These are phyloP conservation scores for Postia placenta DNA, from an alignment of 768 basidiomycete species.

Conservation along the genomic window DNA sequence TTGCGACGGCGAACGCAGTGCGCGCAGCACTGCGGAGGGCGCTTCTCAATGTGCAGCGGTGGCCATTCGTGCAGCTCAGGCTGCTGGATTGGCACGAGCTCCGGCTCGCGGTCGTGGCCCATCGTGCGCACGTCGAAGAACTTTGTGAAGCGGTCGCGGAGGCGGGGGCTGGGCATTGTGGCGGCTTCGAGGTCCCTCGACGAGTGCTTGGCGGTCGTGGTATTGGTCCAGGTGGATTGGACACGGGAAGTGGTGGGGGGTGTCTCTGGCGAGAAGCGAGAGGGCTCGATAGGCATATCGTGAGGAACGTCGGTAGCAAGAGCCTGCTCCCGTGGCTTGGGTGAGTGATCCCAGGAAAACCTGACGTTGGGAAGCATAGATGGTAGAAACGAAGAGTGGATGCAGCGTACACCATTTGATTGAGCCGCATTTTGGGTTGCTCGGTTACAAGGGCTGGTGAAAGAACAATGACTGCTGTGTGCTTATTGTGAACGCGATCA, in stretches of 20 bases:
- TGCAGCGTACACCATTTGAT: no score
- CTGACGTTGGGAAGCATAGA: not conserved
- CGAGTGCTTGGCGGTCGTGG: slow-evolving; percentile 16
- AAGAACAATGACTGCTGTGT: not conserved
- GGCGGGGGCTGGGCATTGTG: slow-evolving; percentile 9
- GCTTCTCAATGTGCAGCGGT: slow-evolving; percentile 35
- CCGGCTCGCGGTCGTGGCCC: slow-evolving; percentile 20
- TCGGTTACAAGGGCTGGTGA: no score
- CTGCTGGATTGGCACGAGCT: slow-evolving; percentile 21
- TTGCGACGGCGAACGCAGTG: slow-evolving; percentile 20
- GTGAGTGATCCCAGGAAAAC: not conserved
- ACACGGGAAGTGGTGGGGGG: slow-evolving; percentile 25
- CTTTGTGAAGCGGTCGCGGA: slow-evolving; percentile 31
- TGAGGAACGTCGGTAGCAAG: slow-evolving; percentile 12
- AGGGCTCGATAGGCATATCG: slow-evolving; percentile 24
- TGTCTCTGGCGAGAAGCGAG: slow-evolving; percentile 41
- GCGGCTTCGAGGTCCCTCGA: slow-evolving; percentile 25
- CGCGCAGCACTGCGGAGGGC: slow-evolving; percentile 12
- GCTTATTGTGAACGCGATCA: not conserved
- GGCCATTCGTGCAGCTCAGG: slow-evolving; percentile 28
- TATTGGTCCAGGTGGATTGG: slow-evolving; percentile 21
- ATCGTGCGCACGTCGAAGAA: slow-evolving; percentile 30
- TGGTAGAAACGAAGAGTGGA: not conserved
- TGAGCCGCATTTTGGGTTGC: not conserved
- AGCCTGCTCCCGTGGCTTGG: not conserved